Conservation (phyloP, 1,139 yeast genomes). For the Trichomonascaceae sp. region DNA sequence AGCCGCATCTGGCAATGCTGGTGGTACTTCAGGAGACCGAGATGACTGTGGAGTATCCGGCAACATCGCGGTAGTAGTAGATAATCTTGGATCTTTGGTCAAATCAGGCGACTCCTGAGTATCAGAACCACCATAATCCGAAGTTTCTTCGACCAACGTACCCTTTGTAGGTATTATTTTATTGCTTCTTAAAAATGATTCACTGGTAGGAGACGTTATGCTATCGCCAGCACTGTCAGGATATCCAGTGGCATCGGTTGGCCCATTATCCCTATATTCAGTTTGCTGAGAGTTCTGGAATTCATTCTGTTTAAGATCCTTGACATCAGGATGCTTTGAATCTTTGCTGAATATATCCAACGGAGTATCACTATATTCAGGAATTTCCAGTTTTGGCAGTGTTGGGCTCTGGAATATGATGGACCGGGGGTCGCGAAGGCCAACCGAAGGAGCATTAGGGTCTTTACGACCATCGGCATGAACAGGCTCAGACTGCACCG, state of each 20-base stretch:
- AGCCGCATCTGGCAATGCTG: not conserved
- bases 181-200: constrained; percentile 17
- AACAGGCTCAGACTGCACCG: not conserved
- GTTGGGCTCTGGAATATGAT: constrained; percentile 8
- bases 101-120: constrained; percentile 13
- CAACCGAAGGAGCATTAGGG: not conserved
- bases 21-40: not conserved
- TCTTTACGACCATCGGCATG: not conserved
- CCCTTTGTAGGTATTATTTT: constrained; percentile 30
- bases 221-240: constrained; percentile 2
- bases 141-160: constrained; percentile 27
- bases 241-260: not conserved
- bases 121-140: constrained; percentile 21
- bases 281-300: not conserved
- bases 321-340: not conserved
- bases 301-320: not conserved
- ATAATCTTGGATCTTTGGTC: constrained; percentile 15
- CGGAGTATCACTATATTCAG: constrained; percentile 2
- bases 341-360: not conserved
- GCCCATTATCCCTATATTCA: not conserved
- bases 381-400: constrained; percentile 6
- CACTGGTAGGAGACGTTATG: constrained; percentile 1
- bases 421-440: constrained; percentile 5
- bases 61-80: not conserved
- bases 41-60: not conserved